Conservation (phyloP, 2,329 filamentous ascomycete species). For the Lomentospora prolificans region DNA sequence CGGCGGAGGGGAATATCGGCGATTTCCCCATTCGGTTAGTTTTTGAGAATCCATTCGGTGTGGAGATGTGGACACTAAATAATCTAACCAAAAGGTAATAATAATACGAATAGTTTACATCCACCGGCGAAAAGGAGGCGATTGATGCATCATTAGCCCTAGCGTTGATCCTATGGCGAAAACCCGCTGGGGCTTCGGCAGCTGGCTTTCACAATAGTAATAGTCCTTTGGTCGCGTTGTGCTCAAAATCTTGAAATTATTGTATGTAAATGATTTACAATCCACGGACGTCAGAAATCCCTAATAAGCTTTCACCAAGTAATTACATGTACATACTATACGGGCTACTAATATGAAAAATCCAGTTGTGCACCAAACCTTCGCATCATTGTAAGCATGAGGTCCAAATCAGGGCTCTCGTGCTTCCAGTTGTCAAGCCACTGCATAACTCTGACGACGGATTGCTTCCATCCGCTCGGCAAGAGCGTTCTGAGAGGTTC, state of each 20-base stretch:
- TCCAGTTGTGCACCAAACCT: background rate
- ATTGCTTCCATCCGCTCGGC: background rate
- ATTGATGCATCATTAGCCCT: no score
- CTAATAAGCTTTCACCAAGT: background rate
- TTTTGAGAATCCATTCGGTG: background rate
- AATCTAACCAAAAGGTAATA: no score
- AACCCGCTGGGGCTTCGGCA: no score
- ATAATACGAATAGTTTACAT: no score
- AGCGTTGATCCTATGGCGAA: no score
- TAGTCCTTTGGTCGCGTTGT: no score
- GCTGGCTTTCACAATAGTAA: no score
- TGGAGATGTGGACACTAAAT: background rate
- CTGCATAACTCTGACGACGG: background rate
- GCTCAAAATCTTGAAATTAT: no score
- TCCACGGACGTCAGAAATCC: no score
- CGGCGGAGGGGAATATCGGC: background rate
- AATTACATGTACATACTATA: no score
- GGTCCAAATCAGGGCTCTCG: background rate
- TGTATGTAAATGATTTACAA: no score
- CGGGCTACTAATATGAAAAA: background rate
- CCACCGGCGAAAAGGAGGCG: no score
- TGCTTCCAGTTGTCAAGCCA: background rate
- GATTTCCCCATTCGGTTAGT: background rate
- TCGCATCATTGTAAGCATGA: background rate
- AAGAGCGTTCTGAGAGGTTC: background rate